These are phyloP conservation scores for Chalciporus chontae DNA, from an alignment of 768 basidiomycete genomes.

Conservation along the genomic window DNA sequence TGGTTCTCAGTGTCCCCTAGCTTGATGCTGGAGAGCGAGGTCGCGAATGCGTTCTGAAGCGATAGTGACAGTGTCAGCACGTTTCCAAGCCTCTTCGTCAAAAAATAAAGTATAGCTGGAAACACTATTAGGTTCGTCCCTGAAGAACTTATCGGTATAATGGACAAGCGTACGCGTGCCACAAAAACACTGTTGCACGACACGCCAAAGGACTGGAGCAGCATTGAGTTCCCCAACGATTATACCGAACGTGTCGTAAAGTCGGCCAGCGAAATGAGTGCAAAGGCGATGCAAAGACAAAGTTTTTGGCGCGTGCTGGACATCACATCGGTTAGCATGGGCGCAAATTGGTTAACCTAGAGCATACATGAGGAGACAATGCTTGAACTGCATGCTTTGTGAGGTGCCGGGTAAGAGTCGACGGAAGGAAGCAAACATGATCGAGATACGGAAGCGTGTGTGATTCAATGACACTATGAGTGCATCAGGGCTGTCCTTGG, in stretches of 20 bases:
- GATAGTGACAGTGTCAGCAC: slow-evolving; percentile 58
- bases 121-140: not conserved
- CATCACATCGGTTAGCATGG: slow-evolving; percentile 12
- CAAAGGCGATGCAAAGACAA: slow-evolving; percentile 55
- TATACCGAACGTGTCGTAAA: slow-evolving; percentile 54
- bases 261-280: slow-evolving; percentile 57
- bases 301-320: slow-evolving; percentile 63
- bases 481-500: slow-evolving; percentile 6
- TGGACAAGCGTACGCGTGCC: slow-evolving; percentile 63
- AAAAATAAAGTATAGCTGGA: slow-evolving; percentile 56
- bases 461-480: slow-evolving; percentile 62
- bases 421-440: slow-evolving; percentile 57
- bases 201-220: slow-evolving; percentile 75
- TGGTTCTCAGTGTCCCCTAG: slow-evolving; percentile 42
- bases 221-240: slow-evolving; percentile 72
- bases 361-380: slow-evolving; percentile 62
- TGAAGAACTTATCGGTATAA: not conserved
- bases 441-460: slow-evolving; percentile 83
- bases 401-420: slow-evolving; percentile 61
- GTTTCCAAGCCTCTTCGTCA: slow-evolving; percentile 58
- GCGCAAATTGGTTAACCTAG: slow-evolving; percentile 1
- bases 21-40: slow-evolving; percentile 34
- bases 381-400: slow-evolving; percentile 65
- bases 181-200: slow-evolving; percentile 55
- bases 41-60: slow-evolving; percentile 53